Evolutionary conservation across 768 basidiomycete species (phyloP).

Genomic region (Cystobasidium ongulense): DNA sequence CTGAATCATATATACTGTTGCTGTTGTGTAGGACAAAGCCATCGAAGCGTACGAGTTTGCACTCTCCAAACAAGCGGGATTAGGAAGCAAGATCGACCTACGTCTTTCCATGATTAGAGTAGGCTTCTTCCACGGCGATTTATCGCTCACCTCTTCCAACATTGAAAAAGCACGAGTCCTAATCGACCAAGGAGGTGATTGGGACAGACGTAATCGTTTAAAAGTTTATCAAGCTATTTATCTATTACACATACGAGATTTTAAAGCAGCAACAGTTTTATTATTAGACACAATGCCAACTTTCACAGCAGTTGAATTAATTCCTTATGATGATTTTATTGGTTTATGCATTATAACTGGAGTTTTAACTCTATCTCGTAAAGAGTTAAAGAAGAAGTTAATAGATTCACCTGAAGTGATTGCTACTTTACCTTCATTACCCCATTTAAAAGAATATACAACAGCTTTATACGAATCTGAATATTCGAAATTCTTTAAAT

Average conservation of each 20-base stretch:
- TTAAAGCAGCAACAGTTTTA: constrained; percentile 74
- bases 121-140: constrained; percentile 80
- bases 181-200: constrained; percentile 92
- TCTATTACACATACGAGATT: constrained; percentile 77
- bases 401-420: constrained; percentile 79
- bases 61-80: constrained; percentile 79
- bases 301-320: constrained; percentile 83
- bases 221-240: constrained; percentile 91
- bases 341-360: constrained; percentile 72
- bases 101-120: constrained; percentile 78
- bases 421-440: constrained; percentile 71
- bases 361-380: constrained; percentile 64
- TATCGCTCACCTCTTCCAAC: constrained; percentile 60
- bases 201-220: constrained; percentile 91
- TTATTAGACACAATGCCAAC: constrained; percentile 86
- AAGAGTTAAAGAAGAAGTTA: constrained; percentile 89
- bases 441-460: constrained; percentile 70
- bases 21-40: constrained; percentile 59
- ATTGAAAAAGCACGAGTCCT: constrained; percentile 74
- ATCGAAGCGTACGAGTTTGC: constrained; percentile 73
- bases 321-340: constrained; percentile 84
- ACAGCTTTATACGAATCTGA: constrained; percentile 85
- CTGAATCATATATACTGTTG: not conserved
- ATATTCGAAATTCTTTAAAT: constrained; percentile 86
- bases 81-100: constrained; percentile 88